Base-by-base conservation (phyloP, 2,329 filamentous ascomycete species). In the Rhynchosporium agropyri region DNA sequence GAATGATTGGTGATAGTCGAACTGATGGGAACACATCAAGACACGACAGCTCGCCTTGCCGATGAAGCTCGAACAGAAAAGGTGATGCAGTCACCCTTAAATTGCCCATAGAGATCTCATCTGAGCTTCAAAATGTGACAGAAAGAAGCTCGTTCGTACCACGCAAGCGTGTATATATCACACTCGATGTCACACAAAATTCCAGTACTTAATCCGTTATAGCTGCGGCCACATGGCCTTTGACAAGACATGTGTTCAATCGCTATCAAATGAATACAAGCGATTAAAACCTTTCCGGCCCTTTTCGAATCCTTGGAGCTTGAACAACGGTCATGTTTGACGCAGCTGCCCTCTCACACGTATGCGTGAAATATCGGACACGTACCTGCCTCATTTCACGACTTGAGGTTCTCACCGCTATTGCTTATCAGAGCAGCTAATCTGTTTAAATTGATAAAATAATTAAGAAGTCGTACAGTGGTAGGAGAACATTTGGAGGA, bases 401-500 rank as follows among this genome's bases (percentile, higher is more conserved):
- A 65, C 64, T 65, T 62, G 56, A 54, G 57, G 59, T 55, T 56
- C 63, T 72, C 71, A 73, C 71, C 70, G 71, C 71, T 63, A 68
- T 65, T 72, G 66, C 60, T 61, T 9, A 40, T 50, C 20, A 38
- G 46, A 28, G 48, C 33, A 33, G 66, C 66, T 66, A 68, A 64
- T 63, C 59, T 64, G 20, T 58, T 49, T 48, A 53, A 61, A 61
- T 42, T 48, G 60, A 59, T 61, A 63, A 49, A 53, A 20, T n/a
- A 60, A 63, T 46, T 56, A 50, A 60, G 63, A 46, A 58, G 50
- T 20, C 50, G 58, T 58, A 63, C 33, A 45, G 59, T 61, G 69
- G 68, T 46, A 65, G 71, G 71, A 66, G 72, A 70, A 73, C 69
- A 68, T 67, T 61, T 68, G 65, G 69, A 68, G 70, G 64, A 67